Conservation (phyloP, 768 basidiomycete genomes). For the Kwoniella sp. region DNA sequence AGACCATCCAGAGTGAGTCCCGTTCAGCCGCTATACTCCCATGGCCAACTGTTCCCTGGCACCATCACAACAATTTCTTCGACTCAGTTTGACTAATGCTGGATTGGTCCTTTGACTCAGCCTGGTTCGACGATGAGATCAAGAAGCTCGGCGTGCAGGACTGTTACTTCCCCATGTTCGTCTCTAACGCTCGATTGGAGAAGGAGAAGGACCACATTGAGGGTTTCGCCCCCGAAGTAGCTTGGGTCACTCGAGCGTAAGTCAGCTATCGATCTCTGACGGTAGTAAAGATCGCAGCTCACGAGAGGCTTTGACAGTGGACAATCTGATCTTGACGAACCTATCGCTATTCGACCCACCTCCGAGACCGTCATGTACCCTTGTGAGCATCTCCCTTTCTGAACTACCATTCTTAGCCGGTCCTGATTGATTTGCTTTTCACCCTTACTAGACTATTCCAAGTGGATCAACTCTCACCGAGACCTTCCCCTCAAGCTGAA, state of each 20-base stretch:
- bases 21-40: not conserved
- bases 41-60: conserved; percentile 10
- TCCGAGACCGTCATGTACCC: conserved; percentile 99
- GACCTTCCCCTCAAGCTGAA: conserved; percentile 96
- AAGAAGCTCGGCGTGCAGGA: conserved; percentile 95
- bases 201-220: conserved; percentile 98
- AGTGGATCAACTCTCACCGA: conserved; percentile 97
- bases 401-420: conserved; percentile 24
- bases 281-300: not conserved
- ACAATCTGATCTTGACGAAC: conserved; percentile 89
- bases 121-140: conserved; percentile 91
- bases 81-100: no score
- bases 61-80: no score
- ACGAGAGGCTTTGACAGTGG: conserved; percentile 62
- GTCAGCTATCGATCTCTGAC: conserved; percentile 51
- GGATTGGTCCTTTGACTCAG: conserved; percentile 56
- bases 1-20: conserved; percentile 79
- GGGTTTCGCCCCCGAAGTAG: conserved; percentile 98
- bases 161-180: conserved; percentile 99
- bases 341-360: conserved; percentile 95
- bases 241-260: conserved; percentile 98
- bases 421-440: not conserved
- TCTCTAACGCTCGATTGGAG: conserved; percentile 87
- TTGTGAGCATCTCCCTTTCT: no score
- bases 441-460: conserved; percentile 78